Base-by-base conservation (phyloP, 164 flowering plant species). In the Protea cynaroides region DNA sequence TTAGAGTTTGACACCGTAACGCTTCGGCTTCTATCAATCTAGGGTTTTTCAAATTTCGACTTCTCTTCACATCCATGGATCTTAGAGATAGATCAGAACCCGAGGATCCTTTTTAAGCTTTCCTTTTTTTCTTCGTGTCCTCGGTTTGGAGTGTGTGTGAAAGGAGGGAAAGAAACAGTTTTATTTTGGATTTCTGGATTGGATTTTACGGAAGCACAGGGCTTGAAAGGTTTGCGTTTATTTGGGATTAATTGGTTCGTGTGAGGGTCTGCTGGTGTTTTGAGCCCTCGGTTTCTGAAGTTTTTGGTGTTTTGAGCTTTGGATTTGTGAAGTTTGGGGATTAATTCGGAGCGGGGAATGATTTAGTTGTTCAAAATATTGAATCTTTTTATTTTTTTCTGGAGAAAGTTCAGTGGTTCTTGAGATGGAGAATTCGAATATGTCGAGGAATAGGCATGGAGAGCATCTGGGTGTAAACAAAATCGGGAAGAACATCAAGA, bases 381-480 rank as follows among this genome's bases (percentile, higher is more conserved):
- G 25, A 43, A 1, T 8, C 1, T 46, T 6, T 58, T 18, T 21
- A 54, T 53, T 10, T 3, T 29, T 29, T 29, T 0, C 17, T 46
- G 25, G 69, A 69, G 58, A 21, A 63, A 36, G 19, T 22, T 55
- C 40, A 5, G 52, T 1, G 40, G 36, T 36, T 47, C 21, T 44
- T 23, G 44, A 65, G 23, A 86, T 86, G 89, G 83, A 84, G 72
- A 80, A 77, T 65, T 75, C 81, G 25, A 78, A 78, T 72, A 59
- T 46, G 18, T 69, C 74, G 1, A 74, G 69, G 57, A 83, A 81
- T 67, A 72, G 84, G 74, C 76, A 68, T 49, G 79, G 67, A 71
- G 97, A 88, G 24, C 87, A 80, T 73, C 71, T 94, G 78, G 99
- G 97, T 60, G 92, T 94, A 72, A 94, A 94, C 73, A 87, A 81